A percentile compares a stretch with the other conserved stretches of the same genome.
phyloP scores from a whole-genome alignment of 1,284 basidiomycete species.

The Nidula niveotomentosa region DNA sequence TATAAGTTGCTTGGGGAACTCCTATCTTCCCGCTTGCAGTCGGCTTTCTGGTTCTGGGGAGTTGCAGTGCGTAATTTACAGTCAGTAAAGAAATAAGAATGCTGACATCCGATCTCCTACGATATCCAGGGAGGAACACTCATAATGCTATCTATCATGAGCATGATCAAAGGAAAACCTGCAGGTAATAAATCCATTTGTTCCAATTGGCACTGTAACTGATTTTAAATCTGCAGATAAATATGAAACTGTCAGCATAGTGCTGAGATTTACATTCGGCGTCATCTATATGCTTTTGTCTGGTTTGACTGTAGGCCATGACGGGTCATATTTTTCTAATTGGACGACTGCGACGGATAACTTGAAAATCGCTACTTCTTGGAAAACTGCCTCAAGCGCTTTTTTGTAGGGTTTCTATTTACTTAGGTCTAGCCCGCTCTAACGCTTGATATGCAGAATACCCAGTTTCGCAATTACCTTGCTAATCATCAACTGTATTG shows the following conservation, averaged over 20 bases:
- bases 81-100: neutral
- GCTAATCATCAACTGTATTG: neutral
- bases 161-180: neutral
- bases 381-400: neutral
- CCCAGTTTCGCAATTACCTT: neutral
- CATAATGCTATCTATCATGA: neutral
- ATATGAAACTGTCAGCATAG: neutral
- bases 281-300: neutral
- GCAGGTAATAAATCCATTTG: neutral
- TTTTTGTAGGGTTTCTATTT: neutral
- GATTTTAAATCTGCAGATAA: neutral
- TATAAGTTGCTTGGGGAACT: neutral
- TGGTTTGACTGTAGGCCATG: neutral
- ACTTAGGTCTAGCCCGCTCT: neutral
- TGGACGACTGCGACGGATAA: neutral
- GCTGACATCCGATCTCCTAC: neutral
- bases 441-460: neutral
- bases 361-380: neutral
- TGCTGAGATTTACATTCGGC: neutral
- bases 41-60: conserved; percentile 5
- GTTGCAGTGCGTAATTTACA: neutral
- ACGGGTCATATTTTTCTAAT: neutral
- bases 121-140: neutral
- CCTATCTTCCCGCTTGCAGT: neutral
- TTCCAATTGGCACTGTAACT: neutral